A percentile compares a stretch with the other conserved stretches of the same genome.
phyloP scores from a whole-genome alignment of 2,329 filamentous ascomycete species.

The Colletotrichum agaves region DNA sequence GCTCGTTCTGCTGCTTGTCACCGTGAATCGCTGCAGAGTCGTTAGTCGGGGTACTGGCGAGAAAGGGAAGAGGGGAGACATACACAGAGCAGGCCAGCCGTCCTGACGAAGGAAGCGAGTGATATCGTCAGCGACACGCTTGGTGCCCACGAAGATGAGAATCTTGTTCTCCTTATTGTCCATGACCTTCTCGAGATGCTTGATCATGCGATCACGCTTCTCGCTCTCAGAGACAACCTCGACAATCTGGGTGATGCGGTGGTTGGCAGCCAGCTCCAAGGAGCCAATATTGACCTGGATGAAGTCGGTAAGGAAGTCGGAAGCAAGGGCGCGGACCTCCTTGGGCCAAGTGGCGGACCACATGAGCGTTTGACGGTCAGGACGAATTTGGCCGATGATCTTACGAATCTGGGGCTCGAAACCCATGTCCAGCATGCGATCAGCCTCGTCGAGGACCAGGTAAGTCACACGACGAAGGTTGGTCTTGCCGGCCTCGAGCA shows the following conservation, averaged over 20 bases:
- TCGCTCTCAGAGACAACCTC: constrained; percentile 96
- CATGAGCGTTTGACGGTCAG: constrained; percentile 99
- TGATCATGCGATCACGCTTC: constrained; percentile 97
- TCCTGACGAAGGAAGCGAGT: constrained; percentile 97
- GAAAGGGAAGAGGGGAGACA: constrained; percentile 58
- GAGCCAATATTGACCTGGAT: constrained; percentile 99
- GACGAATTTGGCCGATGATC: constrained; percentile 96
- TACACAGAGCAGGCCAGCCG: constrained; percentile 96
- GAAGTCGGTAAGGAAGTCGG: constrained; percentile 93
- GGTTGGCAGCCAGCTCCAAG: constrained; percentile 94
- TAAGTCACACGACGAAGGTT: constrained; percentile 98
- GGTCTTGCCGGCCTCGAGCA: constrained; percentile 97
- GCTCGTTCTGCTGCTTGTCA: constrained; percentile 99
- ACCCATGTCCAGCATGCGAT: constrained; percentile 99
- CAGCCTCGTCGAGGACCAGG: constrained; percentile 97
- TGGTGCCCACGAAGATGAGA: constrained; percentile 92
- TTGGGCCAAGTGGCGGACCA: constrained; percentile 99
- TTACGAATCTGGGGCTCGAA: constrained; percentile 99
- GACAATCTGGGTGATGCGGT: constrained; percentile 97
- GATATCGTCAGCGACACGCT: constrained; percentile 97
- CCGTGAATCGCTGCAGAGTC: constrained; percentile 84
- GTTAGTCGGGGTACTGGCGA: constrained; percentile 47
- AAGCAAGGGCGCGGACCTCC: constrained; percentile 91
- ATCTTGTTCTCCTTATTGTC: constrained; percentile 95
- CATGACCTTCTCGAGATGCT: constrained; percentile 98